These are phyloP conservation scores for Arabidopsis hybrid DNA, from an alignment of 441 rosid genomes.

Conservation along the genomic window DNA sequence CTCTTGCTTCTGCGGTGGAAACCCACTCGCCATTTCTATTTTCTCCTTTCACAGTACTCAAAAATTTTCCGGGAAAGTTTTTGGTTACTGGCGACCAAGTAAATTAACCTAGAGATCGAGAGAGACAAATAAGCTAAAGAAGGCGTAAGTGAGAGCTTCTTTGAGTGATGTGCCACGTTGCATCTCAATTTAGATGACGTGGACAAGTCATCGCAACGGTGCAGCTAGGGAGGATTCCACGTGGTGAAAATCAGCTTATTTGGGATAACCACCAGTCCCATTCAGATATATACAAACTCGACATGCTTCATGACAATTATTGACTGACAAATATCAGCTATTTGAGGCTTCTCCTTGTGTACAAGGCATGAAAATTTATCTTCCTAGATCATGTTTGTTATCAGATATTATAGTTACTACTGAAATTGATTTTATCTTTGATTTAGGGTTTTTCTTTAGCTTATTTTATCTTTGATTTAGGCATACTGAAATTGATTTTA, in stretches of 20 bases:
- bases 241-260: conserved; percentile 6
- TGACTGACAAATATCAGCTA: no score
- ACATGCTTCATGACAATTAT: background rate
- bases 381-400: no score
- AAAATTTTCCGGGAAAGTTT: conserved; percentile 31
- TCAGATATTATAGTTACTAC: no score
- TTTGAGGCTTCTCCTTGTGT: no score
- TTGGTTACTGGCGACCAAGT: conserved; percentile 34
- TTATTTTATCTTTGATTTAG: no score
- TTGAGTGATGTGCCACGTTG: conserved; percentile 37
- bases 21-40: conserved; percentile 63
- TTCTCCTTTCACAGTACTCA: background rate
- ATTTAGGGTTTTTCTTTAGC: no score
- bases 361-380: no score
- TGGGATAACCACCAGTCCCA: background rate
- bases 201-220: conserved; percentile 6
- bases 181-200: conserved; percentile 19
- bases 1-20: conserved; percentile 72
- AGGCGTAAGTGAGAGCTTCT: background rate
- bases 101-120: background rate
- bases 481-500: no score
- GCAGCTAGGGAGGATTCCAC: conserved; percentile 29
- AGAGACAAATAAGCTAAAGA: conserved; percentile 24
- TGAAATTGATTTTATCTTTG: no score
- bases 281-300: background rate